phyloP scores from a whole-genome alignment of 495 filamentous ascomycete genomes.

The Lindgomyces ingoldianus region DNA sequence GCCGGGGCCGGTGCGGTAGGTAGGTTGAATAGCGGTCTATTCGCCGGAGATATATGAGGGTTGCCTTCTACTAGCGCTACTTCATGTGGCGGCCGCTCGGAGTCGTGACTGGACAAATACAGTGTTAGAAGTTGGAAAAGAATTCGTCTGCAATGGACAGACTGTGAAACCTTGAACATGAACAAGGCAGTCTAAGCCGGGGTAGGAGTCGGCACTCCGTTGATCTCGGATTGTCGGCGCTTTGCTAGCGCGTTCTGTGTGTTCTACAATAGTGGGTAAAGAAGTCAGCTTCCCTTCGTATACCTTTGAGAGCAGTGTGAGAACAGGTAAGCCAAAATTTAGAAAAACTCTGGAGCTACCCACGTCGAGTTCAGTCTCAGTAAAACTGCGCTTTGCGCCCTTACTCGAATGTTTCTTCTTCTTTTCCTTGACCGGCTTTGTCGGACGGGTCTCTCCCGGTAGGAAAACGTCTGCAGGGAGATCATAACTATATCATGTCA shows the following conservation, averaged over 20 bases:
- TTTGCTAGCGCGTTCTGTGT: conserved; percentile 2
- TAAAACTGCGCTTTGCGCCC: conserved; percentile 43
- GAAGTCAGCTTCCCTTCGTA: conserved; percentile 2
- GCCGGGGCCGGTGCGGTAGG: background rate
- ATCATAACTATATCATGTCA: conserved; percentile 56
- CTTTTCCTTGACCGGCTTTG: conserved; percentile 41
- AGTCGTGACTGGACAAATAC: conserved; percentile 8
- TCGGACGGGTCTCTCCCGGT: conserved; percentile 62
- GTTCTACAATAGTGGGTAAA: conserved; percentile 17
- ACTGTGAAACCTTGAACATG: background rate
- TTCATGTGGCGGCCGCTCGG: background rate
- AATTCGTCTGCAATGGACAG: background rate
- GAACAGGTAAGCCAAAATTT: background rate
- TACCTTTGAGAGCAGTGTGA: background rate
- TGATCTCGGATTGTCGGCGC: conserved; percentile 14
- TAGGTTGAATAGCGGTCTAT: background rate
- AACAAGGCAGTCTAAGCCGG: conserved; percentile 5
- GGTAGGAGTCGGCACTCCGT: conserved; percentile 16
- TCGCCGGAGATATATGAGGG: background rate
- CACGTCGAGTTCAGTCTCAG: conserved; percentile 43
- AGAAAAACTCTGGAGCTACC: conserved; percentile 22
- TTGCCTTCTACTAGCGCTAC: no score
- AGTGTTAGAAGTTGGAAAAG: background rate
- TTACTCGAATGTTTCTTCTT: conserved; percentile 29
- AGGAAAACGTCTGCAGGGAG: conserved; percentile 88